A percentile compares a stretch with the other conserved stretches of the same genome.
Evolutionary conservation across 1,284 basidiomycete genomes (phyloP).

Genomic region (Ceratobasidium sp.): DNA sequence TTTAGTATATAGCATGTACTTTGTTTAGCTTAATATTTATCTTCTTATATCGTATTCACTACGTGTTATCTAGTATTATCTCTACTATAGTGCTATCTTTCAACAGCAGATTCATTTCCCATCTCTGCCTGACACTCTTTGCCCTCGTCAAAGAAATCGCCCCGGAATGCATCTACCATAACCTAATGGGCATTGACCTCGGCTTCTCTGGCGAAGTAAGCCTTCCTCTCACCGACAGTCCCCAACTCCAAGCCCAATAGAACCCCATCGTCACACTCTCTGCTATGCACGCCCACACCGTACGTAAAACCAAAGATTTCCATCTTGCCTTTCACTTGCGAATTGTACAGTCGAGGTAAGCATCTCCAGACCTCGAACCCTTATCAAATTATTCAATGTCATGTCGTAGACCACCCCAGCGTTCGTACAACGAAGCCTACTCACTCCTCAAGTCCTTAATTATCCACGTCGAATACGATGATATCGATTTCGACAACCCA

Average conservation of each 20-base stretch:
- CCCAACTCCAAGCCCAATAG: conserved; percentile 70
- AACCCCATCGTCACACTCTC: conserved; percentile 82
- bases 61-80: too few species aligned
- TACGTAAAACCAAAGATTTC: conserved; percentile 80
- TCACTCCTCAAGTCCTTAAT: conserved; percentile 94
- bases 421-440: conserved; percentile 96
- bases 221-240: conserved; percentile 47
- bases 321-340: conserved; percentile 96
- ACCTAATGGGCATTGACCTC: conserved; percentile 56
- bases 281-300: conserved; percentile 52
- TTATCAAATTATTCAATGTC: neutral
- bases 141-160: conserved; percentile 89
- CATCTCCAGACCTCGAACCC: conserved; percentile 7
- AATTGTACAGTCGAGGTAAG: conserved; percentile 90
- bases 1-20: too few species aligned
- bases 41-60: too few species aligned
- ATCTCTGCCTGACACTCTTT: conserved; percentile 88
- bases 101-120: conserved; percentile 92
- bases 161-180: conserved; percentile 93
- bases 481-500: conserved; percentile 97
- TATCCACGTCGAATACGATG: conserved; percentile 99
- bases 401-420: conserved; percentile 81
- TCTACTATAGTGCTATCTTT: too few species aligned
- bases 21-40: too few species aligned
- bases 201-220: conserved; percentile 56